Evolutionary conservation across 352 stramenopile species (phyloP).

Genomic region (Aphanomyces stellatus): DNA sequence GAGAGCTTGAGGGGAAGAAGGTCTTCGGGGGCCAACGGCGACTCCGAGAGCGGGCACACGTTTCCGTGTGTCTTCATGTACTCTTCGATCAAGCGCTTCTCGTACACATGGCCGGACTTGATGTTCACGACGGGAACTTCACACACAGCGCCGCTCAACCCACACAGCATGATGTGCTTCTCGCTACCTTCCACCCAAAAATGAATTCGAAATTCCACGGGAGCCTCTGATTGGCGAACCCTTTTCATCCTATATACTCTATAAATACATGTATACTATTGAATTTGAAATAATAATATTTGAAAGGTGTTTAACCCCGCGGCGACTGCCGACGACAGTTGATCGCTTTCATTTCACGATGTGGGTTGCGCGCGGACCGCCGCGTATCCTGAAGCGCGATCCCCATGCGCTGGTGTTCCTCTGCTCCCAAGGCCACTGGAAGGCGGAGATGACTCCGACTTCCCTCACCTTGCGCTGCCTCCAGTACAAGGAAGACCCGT

Average conservation of each 20-base stretch:
- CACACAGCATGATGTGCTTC: slow-evolving; percentile 50
- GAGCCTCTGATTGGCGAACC: slow-evolving; percentile 17
- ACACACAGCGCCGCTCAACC: slow-evolving; percentile 74
- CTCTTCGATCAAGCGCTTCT: slow-evolving; percentile 79
- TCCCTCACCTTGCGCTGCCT: not conserved
- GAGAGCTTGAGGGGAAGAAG: slow-evolving; percentile 48
- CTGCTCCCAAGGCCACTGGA: slow-evolving; percentile 8
- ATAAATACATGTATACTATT: not conserved
- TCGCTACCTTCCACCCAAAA: slow-evolving; percentile 7
- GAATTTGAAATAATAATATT: not conserved
- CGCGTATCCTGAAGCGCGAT: not conserved
- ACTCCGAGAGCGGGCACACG: slow-evolving; percentile 19
- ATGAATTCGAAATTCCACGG: not conserved
- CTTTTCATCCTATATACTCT: not conserved
- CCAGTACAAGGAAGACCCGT: slow-evolving; percentile 2
- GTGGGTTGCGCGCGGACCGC: slow-evolving; percentile 15
- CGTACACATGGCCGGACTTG: slow-evolving; percentile 83
- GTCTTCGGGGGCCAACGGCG: slow-evolving; percentile 29
- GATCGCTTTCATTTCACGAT: slow-evolving; percentile 8
- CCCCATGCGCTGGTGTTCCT: not conserved
- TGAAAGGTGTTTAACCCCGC: not conserved
- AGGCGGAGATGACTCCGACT: not conserved
- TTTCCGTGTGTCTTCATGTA: slow-evolving; percentile 37
- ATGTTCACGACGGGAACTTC: slow-evolving; percentile 69
- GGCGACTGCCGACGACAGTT: not conserved